Evolutionary conservation across 306 rosid species (phyloP).

Genomic region (Pterocarpus santalinus): DNA sequence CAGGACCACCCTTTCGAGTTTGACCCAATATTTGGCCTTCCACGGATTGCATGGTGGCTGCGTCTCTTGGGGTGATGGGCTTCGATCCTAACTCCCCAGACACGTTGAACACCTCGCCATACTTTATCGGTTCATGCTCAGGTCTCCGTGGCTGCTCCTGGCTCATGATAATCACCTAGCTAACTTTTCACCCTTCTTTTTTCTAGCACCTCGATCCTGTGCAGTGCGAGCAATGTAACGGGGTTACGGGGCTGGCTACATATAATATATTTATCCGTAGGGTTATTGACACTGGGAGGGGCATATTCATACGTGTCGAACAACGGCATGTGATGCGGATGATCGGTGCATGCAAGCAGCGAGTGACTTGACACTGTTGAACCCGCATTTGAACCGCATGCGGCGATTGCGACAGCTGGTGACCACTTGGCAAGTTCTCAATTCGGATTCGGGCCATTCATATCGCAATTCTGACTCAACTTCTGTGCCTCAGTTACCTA

Average conservation of each 20-base stretch:
- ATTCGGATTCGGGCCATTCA: background rate
- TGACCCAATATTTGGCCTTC: constrained; percentile 51
- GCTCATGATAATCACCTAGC: constrained; percentile 42
- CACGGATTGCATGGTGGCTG: constrained; percentile 62
- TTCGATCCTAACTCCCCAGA: constrained; percentile 57
- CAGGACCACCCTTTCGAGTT: constrained; percentile 56
- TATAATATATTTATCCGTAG: too few species aligned
- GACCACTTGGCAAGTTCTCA: constrained; percentile 4
- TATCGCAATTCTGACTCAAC: background rate
- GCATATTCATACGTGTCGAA: too few species aligned
- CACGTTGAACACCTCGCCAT: constrained; percentile 68
- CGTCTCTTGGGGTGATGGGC: constrained; percentile 57
- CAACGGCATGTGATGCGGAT: too few species aligned
- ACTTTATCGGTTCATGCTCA: constrained; percentile 41
- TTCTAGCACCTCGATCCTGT: too few species aligned
- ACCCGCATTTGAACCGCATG: constrained; percentile 16
- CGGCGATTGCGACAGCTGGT: constrained; percentile 25
- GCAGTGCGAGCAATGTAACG: too few species aligned
- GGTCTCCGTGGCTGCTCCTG: constrained; percentile 47
- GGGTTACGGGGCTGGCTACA: too few species aligned
- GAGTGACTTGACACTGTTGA: too few species aligned
- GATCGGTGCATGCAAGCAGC: background rate
- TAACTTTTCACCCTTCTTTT: too few species aligned
- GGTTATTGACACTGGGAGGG: too few species aligned
- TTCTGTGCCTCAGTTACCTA: too few species aligned